Conservation (phyloP, 2,329 filamentous ascomycete genomes). For the Penicillium nordicum region DNA sequence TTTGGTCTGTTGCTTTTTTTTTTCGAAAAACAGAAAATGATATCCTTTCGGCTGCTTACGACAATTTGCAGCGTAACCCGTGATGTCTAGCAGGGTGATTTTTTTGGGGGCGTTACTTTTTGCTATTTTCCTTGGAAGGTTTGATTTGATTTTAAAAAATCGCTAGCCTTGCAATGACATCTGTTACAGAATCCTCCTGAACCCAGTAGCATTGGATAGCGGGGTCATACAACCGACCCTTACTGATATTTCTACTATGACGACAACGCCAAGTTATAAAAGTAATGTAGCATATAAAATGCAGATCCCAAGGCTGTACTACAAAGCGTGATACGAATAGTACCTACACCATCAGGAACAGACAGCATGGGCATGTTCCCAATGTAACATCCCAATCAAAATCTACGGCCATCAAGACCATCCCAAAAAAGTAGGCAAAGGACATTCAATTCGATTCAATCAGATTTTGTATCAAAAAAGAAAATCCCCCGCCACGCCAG, state of each 20-base stretch:
- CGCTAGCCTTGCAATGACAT: not conserved
- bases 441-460: constrained; percentile 28
- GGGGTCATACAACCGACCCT: not conserved
- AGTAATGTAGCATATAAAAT: not conserved
- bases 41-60: constrained; percentile 1
- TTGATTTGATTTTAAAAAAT: not conserved
- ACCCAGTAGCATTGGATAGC: not conserved
- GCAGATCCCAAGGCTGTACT: not conserved
- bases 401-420: not conserved
- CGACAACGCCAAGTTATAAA: not conserved
- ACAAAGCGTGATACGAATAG: not conserved
- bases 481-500: constrained; percentile 18
- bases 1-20: not conserved
- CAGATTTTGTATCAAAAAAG: constrained; percentile 24
- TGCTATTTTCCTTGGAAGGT: not conserved
- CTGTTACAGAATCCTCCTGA: not conserved
- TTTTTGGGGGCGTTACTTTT: constrained; percentile 2
- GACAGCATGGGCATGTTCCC: constrained; percentile 1
- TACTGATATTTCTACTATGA: not conserved
- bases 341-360: constrained; percentile 1
- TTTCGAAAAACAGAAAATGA: not conserved
- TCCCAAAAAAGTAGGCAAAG: constrained; percentile 5
- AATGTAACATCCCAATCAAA: not conserved
- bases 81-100: not conserved
- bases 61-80: not conserved